These are phyloP conservation scores for Daldinia decipiens DNA, from an alignment of 495 filamentous ascomycete genomes.

Conservation along the genomic window DNA sequence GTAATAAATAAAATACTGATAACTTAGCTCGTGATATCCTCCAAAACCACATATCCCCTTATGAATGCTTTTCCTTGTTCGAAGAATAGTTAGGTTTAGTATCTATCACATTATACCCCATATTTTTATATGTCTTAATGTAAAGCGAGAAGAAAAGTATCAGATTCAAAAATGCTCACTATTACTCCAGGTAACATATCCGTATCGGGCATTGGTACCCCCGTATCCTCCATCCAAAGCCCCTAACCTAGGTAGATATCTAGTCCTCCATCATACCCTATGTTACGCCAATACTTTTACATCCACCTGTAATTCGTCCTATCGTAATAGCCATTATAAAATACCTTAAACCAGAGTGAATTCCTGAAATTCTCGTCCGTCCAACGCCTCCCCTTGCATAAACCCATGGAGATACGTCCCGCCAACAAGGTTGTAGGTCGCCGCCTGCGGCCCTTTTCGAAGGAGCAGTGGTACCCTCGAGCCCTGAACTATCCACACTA, in stretches of 20 bases:
- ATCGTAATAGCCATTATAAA: background rate
- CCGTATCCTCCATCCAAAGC: background rate
- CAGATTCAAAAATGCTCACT: background rate
- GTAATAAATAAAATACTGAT: background rate
- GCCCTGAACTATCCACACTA: conserved; percentile 40
- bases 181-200: background rate
- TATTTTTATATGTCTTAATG: background rate
- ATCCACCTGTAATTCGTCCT: conserved; percentile 2
- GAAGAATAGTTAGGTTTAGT: background rate
- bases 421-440: conserved; percentile 32
- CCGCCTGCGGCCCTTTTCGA: conserved; percentile 2
- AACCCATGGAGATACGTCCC: conserved; percentile 42
- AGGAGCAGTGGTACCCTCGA: conserved; percentile 40
- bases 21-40: background rate
- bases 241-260: background rate
- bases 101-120: background rate
- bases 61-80: background rate
- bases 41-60: background rate
- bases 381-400: conserved; percentile 40
- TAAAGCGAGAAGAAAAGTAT: background rate
- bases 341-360: conserved; percentile 24
- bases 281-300: background rate
- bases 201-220: background rate
- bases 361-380: conserved; percentile 13
- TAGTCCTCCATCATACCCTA: background rate